Percentiles rank a stretch among this genome's conserved stretches.
Conservation (phyloP, 177 flowering plant genomes). For the Vitis hybrid region DNA sequence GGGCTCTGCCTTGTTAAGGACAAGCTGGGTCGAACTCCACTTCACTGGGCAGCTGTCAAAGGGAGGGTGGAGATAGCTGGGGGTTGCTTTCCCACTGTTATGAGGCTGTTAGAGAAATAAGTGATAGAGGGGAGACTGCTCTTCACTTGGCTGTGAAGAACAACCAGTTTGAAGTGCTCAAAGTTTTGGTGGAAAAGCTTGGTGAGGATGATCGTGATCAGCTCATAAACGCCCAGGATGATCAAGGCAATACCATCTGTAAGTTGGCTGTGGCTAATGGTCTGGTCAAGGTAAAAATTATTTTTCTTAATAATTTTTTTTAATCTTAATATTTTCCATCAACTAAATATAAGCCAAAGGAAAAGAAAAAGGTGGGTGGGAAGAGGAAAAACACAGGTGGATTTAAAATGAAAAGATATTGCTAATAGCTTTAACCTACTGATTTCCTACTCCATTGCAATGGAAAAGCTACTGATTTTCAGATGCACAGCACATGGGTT, state of each 20-base stretch:
- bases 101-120: neutral
- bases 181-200: neutral
- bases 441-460: no score
- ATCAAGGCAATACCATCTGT: neutral
- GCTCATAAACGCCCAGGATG: neutral
- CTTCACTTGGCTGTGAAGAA: constrained; percentile 9
- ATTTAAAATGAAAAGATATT: no score
- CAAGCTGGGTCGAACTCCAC: constrained; percentile 1
- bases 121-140: neutral
- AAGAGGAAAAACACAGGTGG: no score
- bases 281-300: no score
- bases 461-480: no score
- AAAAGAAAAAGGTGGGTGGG: no score
- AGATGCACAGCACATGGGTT: no score
- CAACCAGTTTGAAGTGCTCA: constrained; percentile 4
- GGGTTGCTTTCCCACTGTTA: neutral
- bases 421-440: no score
- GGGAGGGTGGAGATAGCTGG: neutral
- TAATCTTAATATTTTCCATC: no score
- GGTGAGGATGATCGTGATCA: neutral
- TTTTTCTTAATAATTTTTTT: no score
- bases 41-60: constrained; percentile 6
- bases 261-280: no score
- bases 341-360: fast-evolving
- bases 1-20: neutral